Evolutionary conservation across 2,329 filamentous ascomycete species (phyloP), one percentile per base, ranked within the genome.

Genomic region (Drechslera avenae): DNA sequence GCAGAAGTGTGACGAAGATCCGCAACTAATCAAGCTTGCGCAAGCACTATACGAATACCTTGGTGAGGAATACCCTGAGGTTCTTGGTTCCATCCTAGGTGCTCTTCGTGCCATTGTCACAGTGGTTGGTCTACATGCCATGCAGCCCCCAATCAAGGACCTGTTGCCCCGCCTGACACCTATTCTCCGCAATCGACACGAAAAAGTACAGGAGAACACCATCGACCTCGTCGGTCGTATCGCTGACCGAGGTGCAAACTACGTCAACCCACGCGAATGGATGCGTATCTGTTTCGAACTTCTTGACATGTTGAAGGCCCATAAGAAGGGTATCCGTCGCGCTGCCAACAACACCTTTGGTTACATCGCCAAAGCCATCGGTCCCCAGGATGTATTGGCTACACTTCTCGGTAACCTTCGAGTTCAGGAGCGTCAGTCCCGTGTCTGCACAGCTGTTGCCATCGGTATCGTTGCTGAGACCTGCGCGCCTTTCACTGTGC

Each of bases 241-340:
- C 64, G 94, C 95, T 13, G 94, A 99, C 75, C 89, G 94, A 60
- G 95, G 94, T 1, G 92, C 94, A 1, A 94, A 99, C 75, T 93
- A 89, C 57, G 94, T 99, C 71, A 96, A 96, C 70, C 92, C 94
- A 12, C 86, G 94, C 68, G 94, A 99, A 76, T 99, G 94, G 94
- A 99, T 99, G 95, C 87, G 94, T 72, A 99, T 99, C 73, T 99
- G 94, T 78, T 99, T 99, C 75, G 94, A 99, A 78, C 81, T 99
- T 46, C 85, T 99, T 23, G 94, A 99, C 76, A 99, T 99, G 94
- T 84, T 99, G 67, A 99, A 99, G 77, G 94, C 94, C 5, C 94
- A 99, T 81, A 99, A 99, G 79, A 99, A 99, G 82, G 95, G 94
- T 60, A 99, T 99, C 63, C 89, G 94, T 60, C 88, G 94, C 74